Evolutionary conservation across 257 asterid species (phyloP), one percentile per base, ranked within the genome.

Genomic region (Solanum bulbocastanum): DNA sequence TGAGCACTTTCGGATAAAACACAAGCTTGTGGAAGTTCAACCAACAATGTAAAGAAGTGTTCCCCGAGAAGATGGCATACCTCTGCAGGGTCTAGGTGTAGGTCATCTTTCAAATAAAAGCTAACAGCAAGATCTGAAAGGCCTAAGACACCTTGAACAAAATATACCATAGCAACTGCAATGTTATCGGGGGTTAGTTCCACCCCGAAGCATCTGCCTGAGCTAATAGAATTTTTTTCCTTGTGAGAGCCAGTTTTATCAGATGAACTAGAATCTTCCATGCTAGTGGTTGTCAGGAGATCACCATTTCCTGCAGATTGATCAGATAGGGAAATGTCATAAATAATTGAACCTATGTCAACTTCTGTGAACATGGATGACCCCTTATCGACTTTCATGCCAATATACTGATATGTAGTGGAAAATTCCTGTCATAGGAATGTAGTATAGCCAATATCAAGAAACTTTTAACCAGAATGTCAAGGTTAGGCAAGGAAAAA

Each of bases 91-190:
- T 95, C 98, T 33, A 97, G 93, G 90, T 94, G 98, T 76, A 97
- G 95, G 90, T 95, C 98, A 91, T 97, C 99, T 93, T 97, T 97
- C 93, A 97, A 86, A 93, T 95, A 97, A 91, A 93, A 97, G 92
- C 89, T 96, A 88, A 96, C 98, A 87, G 99, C 99, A 88, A 97
- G 95, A 89, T 98, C 92, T 35, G 99, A 90, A 52, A 96, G 98
- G 87, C 98, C 98, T 90, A 97, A 88, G 86, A 96, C 98, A 74
- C 99, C 99, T 93, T 97, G 99, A 83, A 97, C 99, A 86, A 97
- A 95, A 91, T 97, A 97, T 88, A 97, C 99, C 99, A 95, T 95
- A 40, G 99, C 99, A 89, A 97, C 98, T 9, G 99, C 99, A 90
- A 97, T 89, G 85, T 69, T 96, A 91, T 96, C 99, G 32, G 98